These are phyloP conservation scores for Scedosporium apiospermum DNA, from an alignment of 2,329 filamentous ascomycete species.

Conservation along the genomic window DNA sequence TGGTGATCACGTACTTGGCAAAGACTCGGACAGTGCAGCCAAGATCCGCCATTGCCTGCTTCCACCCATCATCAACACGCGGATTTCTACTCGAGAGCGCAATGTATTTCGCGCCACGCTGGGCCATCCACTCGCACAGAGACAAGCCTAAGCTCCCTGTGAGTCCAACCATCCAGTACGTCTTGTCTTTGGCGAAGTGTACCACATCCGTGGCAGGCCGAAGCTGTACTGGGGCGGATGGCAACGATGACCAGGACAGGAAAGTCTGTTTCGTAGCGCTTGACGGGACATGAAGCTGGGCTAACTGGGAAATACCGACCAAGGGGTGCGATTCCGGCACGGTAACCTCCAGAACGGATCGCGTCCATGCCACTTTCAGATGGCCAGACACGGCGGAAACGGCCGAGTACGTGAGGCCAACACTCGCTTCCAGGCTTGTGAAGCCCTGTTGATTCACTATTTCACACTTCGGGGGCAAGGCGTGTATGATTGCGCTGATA, in stretches of 20 bases:
- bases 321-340: neutral
- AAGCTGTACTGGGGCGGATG: neutral
- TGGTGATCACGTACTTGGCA: neutral
- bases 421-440: neutral
- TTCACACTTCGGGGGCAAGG: neutral
- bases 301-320: neutral
- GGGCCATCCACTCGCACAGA: constrained; percentile 28
- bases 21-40: neutral
- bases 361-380: neutral
- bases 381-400: neutral
- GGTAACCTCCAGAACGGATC: neutral
- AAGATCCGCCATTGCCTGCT: neutral
- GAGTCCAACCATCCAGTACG: constrained; percentile 24
- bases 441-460: neutral
- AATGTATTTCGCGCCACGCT: constrained; percentile 24
- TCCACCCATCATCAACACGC: constrained; percentile 18
- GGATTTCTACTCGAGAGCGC: constrained; percentile 29
- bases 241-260: neutral
- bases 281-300: neutral
- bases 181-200: constrained; percentile 16
- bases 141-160: constrained; percentile 25
- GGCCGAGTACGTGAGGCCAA: neutral
- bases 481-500: neutral
- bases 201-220: neutral
- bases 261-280: neutral